Base-by-base conservation (phyloP, 257 asterid genomes). In the Solanum pinnatisectum region DNA sequence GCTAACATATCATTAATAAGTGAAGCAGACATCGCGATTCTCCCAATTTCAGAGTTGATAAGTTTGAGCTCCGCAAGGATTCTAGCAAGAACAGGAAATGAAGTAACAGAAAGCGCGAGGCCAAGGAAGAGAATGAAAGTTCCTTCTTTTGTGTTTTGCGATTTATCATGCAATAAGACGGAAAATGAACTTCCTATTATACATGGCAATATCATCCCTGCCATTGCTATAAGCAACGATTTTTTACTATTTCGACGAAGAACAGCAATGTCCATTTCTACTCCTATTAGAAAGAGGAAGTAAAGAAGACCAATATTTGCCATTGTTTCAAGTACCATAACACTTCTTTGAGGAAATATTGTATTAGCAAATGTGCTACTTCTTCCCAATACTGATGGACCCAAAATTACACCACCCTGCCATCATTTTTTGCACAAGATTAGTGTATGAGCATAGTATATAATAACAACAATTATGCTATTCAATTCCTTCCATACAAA, bases 271-370 rank as follows among this genome's bases (percentile, higher is more conserved):
- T 97, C 99, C 99, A 96, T 97, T 89, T 97, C 99, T 3, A 97
- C 96, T 30, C 99, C 99, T 3, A 97, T 94, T 23, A 96, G 94
- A 87, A 97, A 97, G 0, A 97, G 96, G 92, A 96, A 97, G 90
- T 93, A 95, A 27, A 97, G 96, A 52, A 97, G 99, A 5, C 99
- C 99, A 16, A 97, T 90, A 86, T 97, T 96, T 8, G 99, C 99
- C 98, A 96, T 96, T 22, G 99, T 97, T 86, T 96, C 98, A 0
- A 97, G 95, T n/a, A 97, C 96, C 99, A 97, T 93, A 30, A 97
- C 98, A 89, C 99, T 96, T 89, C 99, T 90, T 3, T 95, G 92
- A 33, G 99, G 99, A 56, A 97, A 97, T 18, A 96, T 25, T 1
- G 92, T 86, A 25, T 86, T 73, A 1, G 98, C 95, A 18, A 96